Evolutionary conservation across 345 rosid genomes (phyloP), one percentile per base, ranked within the genome.

Genomic region (Capsella bursapastoris): DNA sequence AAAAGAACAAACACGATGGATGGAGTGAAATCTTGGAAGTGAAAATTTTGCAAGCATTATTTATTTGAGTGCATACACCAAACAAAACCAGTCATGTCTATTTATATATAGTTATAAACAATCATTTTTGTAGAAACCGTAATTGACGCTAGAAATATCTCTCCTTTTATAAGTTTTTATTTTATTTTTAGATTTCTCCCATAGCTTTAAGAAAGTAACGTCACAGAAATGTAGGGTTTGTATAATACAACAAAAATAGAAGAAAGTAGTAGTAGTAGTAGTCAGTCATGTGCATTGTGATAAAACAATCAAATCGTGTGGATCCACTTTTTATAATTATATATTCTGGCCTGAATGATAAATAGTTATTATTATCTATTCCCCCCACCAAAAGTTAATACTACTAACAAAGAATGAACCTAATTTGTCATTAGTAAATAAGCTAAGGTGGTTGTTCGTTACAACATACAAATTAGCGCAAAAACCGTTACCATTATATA

Each of bases 71-170:
- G 12, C 67, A 68, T 18, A 52, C 62, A 68, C 74, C 56, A 61
- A 52, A 62, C 70, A 52, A 61, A 22, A 50, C 12, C 28, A 44
- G 64, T 34, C 70, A 32, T 43, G 69, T 61, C 57, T 60, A 43
- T 22, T 43, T 35, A 49, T 48, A 66, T 49, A 50, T 49, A 8
- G 22, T 41, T 35, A 35, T 64, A 51, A 0, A 11, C 55, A 53
- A 53, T 34, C 70, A 62, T 55, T 22, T 2, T 1, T n/a, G 4
- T 4, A 11, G 68, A 14, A 67, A 77, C 80, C 80, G 80, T 70
- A 77, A 77, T 70, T 56, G 71, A 77, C 80, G 80, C 80, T 77
- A 49, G 32, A 70, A 48, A 48, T 16, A 77, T 70, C 18, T 70
- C 18, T 35, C 59, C 7, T 56, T 55, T 34, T 32, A 1, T 1